These are phyloP conservation scores for Lipomyces kockii DNA, from an alignment of 805 yeast species.

Conservation along the genomic window DNA sequence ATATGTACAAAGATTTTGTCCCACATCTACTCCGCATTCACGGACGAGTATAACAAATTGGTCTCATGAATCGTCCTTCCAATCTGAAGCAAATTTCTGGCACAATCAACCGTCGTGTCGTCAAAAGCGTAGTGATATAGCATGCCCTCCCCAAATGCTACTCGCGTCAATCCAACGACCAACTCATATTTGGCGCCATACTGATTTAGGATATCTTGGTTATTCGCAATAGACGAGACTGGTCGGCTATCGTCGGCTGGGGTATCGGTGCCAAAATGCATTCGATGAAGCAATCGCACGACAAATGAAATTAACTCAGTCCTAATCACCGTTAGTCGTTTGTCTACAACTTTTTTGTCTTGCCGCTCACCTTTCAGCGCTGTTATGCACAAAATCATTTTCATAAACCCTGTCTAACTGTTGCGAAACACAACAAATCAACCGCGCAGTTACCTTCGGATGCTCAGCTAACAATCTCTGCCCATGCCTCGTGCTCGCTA, in stretches of 20 bases:
- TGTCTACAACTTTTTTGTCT: neutral
- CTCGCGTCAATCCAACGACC: slow-evolving; percentile 40
- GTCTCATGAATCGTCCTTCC: slow-evolving; percentile 78
- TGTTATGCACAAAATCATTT: neutral
- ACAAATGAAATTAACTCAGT: slow-evolving; percentile 6
- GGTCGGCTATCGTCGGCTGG: slow-evolving; percentile 16
- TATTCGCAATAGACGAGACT: neutral
- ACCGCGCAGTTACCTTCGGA: slow-evolving; percentile 10
- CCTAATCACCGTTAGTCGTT: neutral
- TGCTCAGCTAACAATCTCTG: neutral
- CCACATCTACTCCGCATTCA: slow-evolving; percentile 46
- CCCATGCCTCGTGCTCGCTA: slow-evolving; percentile 14
- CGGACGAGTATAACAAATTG: slow-evolving; percentile 70
- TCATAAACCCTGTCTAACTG: slow-evolving; percentile 17
- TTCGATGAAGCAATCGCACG: slow-evolving; percentile 6
- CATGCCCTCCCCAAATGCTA: slow-evolving; percentile 36
- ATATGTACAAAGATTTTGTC: neutral
- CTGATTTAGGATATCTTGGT: slow-evolving; percentile 10
- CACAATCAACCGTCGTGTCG: slow-evolving; percentile 65
- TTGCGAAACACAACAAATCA: slow-evolving; percentile 14
- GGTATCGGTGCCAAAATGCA: slow-evolving; percentile 28
- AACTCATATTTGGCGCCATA: slow-evolving; percentile 35
- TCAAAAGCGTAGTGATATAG: slow-evolving; percentile 48
- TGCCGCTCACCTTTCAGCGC: neutral
- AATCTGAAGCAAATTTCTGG: slow-evolving; percentile 70